A percentile compares a stretch with the other conserved stretches of the same genome.
phyloP scores from a whole-genome alignment of 441 rosid genomes.

The Gossypium davidsonii region DNA sequence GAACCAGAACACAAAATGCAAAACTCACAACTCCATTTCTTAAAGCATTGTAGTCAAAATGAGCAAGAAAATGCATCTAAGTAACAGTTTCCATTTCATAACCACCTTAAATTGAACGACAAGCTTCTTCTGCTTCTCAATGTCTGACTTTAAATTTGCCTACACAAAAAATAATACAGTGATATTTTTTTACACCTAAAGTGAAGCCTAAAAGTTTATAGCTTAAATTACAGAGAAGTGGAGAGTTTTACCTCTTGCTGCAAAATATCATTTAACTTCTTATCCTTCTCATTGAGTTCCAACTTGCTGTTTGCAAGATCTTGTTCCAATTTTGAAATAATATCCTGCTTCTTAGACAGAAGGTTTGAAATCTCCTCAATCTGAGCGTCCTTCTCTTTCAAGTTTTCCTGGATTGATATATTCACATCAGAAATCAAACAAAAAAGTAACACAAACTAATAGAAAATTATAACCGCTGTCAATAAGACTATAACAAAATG shows the following conservation, averaged over 20 bases:
- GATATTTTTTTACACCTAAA: neutral
- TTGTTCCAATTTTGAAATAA: conserved; percentile 57
- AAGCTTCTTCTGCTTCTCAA: conserved; percentile 53
- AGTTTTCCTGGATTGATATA: conserved; percentile 44
- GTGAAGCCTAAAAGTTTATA: conserved; percentile 3
- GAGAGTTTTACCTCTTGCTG: conserved; percentile 53
- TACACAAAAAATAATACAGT: conserved; percentile 27
- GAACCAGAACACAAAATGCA: neutral
- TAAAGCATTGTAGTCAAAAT: neutral
- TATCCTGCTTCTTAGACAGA: conserved; percentile 53
- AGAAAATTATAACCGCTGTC: neutral
- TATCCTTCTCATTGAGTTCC: conserved; percentile 65
- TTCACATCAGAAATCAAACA: neutral
- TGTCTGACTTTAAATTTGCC: conserved; percentile 46
- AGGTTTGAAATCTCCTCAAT: conserved; percentile 46
- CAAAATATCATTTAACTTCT: conserved; percentile 49
- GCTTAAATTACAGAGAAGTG: neutral
- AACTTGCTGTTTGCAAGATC: conserved; percentile 56
- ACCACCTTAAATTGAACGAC: conserved; percentile 41
- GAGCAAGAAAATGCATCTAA: neutral
- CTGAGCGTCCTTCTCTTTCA: conserved; percentile 61
- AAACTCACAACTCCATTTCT: neutral
- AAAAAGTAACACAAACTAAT: neutral
- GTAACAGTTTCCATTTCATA: neutral
- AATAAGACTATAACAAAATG: neutral